Evolutionary conservation across 805 yeast species (phyloP), one percentile per base, ranked within the genome.

Genomic region (Pichia nanzhaoensis): DNA sequence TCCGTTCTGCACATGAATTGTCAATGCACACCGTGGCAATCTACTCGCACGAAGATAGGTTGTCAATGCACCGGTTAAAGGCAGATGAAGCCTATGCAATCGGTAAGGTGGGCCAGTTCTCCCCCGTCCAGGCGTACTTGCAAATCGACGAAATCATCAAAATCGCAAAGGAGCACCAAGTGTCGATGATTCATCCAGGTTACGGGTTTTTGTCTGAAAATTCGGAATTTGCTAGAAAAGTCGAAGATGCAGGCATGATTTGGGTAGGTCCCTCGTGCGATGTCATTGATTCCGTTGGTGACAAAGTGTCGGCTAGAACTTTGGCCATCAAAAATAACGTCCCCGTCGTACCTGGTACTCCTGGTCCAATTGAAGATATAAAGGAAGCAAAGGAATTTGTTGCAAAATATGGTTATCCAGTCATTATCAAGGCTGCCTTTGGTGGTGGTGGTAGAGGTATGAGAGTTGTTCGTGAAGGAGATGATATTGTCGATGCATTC

Each of bases 361-460:
- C 95, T 7, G 99, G 98, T 34, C 98, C 99, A 51, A 89, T 93
- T 62, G 90, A 82, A 47, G 59, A 75, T 22, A 82, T 82, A 20
- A 82, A 74, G 46, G 88, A 91, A 58, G 98, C 98, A 30, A 58
- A 69, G 52, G 81, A 64, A 8, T 91, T 91, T 61, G 97, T 90
- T 32, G 77, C 69, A 37, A 61, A 88, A 68, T 76, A 91, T 66
- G 99, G 99, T 28, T 90, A 66, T 69, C 99, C 99, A 8, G 98
- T 93, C 40, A 91, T 91, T 68, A 89, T 91, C 69, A 91, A 91
- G 70, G 99, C 99, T 39, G 99, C 99, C 33, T 93, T 85, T 61
- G 99, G 99, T 65, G 99, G 99, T 70, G 99, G 99, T 75, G 99
- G 99, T 63, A 82, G 98, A 70, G 99, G 99, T 77, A 93, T 91